Evolutionary conservation across 164 flowering plant genomes (phyloP).

Genomic region (Umbellularia californica): DNA sequence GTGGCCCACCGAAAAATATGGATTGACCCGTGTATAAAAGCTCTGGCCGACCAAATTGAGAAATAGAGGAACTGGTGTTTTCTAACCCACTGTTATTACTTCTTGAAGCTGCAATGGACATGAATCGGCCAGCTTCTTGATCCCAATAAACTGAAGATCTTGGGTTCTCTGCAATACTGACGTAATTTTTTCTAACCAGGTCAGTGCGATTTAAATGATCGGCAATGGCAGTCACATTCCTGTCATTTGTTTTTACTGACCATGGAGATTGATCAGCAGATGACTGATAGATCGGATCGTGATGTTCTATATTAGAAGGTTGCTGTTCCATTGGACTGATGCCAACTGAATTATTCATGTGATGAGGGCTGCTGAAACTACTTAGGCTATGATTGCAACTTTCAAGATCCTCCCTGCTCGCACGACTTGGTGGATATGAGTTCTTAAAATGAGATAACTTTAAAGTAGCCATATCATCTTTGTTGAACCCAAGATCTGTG

Average conservation of each 20-base stretch:
- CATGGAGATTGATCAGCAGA: slow-evolving; percentile 59
- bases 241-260: slow-evolving; percentile 40
- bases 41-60: slow-evolving; percentile 47
- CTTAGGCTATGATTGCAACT: slow-evolving; percentile 45
- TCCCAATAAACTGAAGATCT: slow-evolving; percentile 77
- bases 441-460: slow-evolving; percentile 47
- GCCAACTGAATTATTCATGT: slow-evolving; percentile 21
- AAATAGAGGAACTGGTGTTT: slow-evolving; percentile 14
- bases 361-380: slow-evolving; percentile 66
- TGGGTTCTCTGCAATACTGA: slow-evolving; percentile 22
- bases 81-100: not conserved
- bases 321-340: slow-evolving; percentile 32
- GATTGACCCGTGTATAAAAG: slow-evolving; percentile 74
- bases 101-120: slow-evolving; percentile 44
- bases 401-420: slow-evolving; percentile 73
- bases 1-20: slow-evolving; percentile 87
- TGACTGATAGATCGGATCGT: slow-evolving; percentile 64
- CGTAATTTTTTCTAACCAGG: slow-evolving; percentile 26
- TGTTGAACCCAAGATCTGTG: slow-evolving; percentile 34
- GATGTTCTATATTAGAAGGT: slow-evolving; percentile 46
- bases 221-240: slow-evolving; percentile 18
- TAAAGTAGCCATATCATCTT: slow-evolving; percentile 31
- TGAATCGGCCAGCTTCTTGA: slow-evolving; percentile 77
- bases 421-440: slow-evolving; percentile 80
- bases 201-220: slow-evolving; percentile 16